Conservation (phyloP, 805 yeast species). For the Lachancea quebecensis region DNA sequence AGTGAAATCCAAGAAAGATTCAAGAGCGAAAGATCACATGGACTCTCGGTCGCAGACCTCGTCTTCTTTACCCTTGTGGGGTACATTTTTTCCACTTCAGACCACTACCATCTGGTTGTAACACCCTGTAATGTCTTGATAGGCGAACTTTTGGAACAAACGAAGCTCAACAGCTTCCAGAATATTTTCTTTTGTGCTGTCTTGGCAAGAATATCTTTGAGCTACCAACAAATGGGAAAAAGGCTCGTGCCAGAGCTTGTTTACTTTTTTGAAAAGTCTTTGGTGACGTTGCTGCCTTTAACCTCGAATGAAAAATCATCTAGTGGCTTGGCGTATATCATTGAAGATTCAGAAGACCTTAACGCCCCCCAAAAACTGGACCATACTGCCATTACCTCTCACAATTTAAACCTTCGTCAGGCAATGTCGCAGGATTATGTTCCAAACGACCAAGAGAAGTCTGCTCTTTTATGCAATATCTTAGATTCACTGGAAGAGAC, state of each 20-base stretch:
- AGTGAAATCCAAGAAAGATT: conserved; percentile 49
- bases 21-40: conserved; percentile 33
- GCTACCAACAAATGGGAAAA: conserved; percentile 74
- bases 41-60: conserved; percentile 43
- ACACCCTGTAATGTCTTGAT: conserved; percentile 75
- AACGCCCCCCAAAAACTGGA: conserved; percentile 13
- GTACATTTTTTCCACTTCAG: conserved; percentile 82
- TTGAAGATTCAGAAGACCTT: conserved; percentile 18
- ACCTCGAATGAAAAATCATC: conserved; percentile 15
- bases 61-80: conserved; percentile 69
- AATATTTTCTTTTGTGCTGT: conserved; percentile 55
- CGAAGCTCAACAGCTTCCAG: conserved; percentile 35
- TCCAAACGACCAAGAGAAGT: conserved; percentile 13
- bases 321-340: conserved; percentile 8
- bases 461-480: conserved; percentile 24
- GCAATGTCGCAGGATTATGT: conserved; percentile 31
- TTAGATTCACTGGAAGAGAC: conserved; percentile 29
- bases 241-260: conserved; percentile 76
- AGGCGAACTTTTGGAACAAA: conserved; percentile 59
- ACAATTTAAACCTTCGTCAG: conserved; percentile 16
- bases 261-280: conserved; percentile 47
- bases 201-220: conserved; percentile 55
- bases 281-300: conserved; percentile 40
- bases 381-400: background rate
- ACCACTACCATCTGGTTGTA: conserved; percentile 84